A percentile compares a stretch with the other conserved stretches of the same genome.
phyloP scores from a whole-genome alignment of 2,329 filamentous ascomycete species.

The Rugonectria rugulosa region DNA sequence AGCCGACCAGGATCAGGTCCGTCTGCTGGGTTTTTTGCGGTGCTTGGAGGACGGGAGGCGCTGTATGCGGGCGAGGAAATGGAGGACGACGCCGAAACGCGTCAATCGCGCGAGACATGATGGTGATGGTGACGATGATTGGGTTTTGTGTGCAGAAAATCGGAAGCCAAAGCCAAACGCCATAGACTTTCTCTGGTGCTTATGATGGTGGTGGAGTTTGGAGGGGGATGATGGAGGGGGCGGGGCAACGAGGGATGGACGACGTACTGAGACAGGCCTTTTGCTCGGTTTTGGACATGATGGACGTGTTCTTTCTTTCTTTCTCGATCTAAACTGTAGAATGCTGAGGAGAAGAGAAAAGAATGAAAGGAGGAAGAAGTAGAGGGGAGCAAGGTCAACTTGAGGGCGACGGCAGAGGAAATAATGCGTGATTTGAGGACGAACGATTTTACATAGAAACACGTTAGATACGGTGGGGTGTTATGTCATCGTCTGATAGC shows the following conservation, averaged over 20 bases:
- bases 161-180: neutral
- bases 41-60: constrained; percentile 25
- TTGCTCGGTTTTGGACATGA: constrained; percentile 63
- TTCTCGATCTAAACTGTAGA: constrained; percentile 26
- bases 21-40: constrained; percentile 26
- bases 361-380: constrained; percentile 9
- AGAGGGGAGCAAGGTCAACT: constrained; percentile 16
- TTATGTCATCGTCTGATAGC: constrained; percentile 36
- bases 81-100: constrained; percentile 24
- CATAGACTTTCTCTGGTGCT: neutral
- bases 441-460: constrained; percentile 34
- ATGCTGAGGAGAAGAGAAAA: constrained; percentile 20
- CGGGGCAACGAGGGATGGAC: constrained; percentile 39
- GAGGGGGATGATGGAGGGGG: constrained; percentile 37
- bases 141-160: no score
- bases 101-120: constrained; percentile 30
- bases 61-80: constrained; percentile 31
- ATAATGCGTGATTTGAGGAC: constrained; percentile 44
- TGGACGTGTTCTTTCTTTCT: constrained; percentile 31
- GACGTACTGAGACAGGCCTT: constrained; percentile 70
- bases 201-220: constrained; percentile 8
- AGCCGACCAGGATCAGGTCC: constrained; percentile 54
- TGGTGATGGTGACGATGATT: no score
- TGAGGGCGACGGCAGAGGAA: constrained; percentile 28
- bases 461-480: constrained; percentile 38